Conservation (phyloP, 176 grass and related monocot genomes). For the Tuctoria greenei region DNA sequence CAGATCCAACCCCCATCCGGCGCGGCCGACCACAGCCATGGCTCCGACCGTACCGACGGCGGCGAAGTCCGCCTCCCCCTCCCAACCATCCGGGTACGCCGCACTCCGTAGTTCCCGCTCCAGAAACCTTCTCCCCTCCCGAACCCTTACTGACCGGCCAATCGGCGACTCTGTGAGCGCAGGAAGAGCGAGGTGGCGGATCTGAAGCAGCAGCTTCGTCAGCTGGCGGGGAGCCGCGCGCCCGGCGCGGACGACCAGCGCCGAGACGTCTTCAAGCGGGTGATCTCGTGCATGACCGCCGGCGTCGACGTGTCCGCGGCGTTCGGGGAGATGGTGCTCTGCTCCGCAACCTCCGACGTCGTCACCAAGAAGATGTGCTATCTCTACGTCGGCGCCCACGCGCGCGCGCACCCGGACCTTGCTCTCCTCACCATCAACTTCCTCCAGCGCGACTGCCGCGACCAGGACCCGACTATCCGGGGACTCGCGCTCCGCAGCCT, state of each 20-base stretch:
- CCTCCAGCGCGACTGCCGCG: constrained; percentile 94
- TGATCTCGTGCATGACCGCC: constrained; percentile 99
- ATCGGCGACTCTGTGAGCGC: constrained; percentile 25
- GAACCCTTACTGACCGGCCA: constrained; percentile 39
- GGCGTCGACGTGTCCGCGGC: constrained; percentile 95
- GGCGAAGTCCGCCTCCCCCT: constrained; percentile 83
- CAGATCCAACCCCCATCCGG: constrained; percentile 39
- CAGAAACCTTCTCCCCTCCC: not conserved
- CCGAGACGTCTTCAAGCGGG: constrained; percentile 91
- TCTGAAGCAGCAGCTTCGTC: constrained; percentile 94
- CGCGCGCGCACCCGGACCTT: constrained; percentile 82
- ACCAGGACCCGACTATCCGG: constrained; percentile 91
- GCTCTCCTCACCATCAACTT: constrained; percentile 98
- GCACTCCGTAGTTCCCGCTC: not conserved
- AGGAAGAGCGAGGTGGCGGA: constrained; percentile 98
- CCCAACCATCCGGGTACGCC: constrained; percentile 76
- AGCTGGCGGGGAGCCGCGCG: constrained; percentile 83
- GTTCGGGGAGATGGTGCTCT: constrained; percentile 99
- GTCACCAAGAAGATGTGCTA: constrained; percentile 99
- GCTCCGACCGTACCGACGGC: constrained; percentile 57
- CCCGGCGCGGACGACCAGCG: constrained; percentile 79
- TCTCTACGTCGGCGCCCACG: constrained; percentile 94
- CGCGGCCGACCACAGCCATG: constrained; percentile 54
- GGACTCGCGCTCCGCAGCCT: constrained; percentile 95
- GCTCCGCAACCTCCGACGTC: constrained; percentile 92